Conservation (phyloP, 2,329 filamentous ascomycete genomes). For the Calonectria hongkongensis region DNA sequence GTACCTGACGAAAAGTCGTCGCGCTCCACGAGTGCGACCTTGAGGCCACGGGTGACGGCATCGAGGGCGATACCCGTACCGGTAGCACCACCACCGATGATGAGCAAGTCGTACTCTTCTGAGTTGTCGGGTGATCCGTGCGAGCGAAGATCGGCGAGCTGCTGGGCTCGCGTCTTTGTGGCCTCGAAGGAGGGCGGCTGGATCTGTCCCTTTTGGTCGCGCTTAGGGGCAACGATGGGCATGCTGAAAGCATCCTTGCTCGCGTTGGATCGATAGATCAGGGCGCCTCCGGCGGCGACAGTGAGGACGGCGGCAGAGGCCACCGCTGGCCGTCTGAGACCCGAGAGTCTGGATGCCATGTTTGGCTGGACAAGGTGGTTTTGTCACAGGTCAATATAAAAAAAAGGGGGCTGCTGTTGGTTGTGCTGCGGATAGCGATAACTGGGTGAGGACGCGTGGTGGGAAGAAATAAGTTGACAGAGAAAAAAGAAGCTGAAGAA, state of each 20-base stretch:
- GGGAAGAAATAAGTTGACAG: neutral
- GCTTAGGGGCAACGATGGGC: conserved; percentile 59
- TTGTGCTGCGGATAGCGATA: neutral
- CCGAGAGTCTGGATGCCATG: conserved; percentile 61
- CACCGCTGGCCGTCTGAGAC: conserved; percentile 60
- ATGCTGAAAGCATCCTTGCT: conserved; percentile 58
- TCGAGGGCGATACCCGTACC: conserved; percentile 88
- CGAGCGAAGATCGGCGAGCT: conserved; percentile 63
- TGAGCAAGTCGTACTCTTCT: conserved; percentile 83
- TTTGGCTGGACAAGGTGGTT: conserved; percentile 19
- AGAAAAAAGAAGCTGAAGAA: neutral
- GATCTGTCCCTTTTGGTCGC: conserved; percentile 61
- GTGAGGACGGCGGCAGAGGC: conserved; percentile 56
- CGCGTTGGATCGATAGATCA: conserved; percentile 56
- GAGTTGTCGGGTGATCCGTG: conserved; percentile 58
- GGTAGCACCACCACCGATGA: conserved; percentile 88
- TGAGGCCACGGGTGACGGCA: conserved; percentile 85
- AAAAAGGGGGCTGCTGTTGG: conserved; percentile 7
- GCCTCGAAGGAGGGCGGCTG: conserved; percentile 61
- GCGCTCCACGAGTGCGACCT: conserved; percentile 87
- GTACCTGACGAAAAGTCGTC: conserved; percentile 90
- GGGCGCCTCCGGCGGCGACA: conserved; percentile 55
- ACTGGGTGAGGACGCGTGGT: neutral
- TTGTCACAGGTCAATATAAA: neutral
- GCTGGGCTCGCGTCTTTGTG: conserved; percentile 60